These are phyloP conservation scores for Gymnopilus dilepis DNA, from an alignment of 768 basidiomycete genomes.

Conservation along the genomic window DNA sequence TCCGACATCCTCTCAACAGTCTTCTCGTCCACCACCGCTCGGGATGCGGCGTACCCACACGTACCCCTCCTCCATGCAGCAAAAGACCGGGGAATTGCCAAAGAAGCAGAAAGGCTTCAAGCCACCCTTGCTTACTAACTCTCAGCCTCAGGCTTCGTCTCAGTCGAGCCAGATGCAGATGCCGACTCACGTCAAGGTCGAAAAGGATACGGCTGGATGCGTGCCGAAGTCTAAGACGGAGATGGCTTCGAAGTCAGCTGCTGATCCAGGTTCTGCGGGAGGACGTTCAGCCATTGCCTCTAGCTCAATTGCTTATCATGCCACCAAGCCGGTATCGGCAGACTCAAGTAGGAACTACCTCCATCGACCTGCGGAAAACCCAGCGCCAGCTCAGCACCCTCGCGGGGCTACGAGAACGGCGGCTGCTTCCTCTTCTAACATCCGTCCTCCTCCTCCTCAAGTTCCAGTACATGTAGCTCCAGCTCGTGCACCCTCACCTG, in stretches of 20 bases:
- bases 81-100: constrained; percentile 27
- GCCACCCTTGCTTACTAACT: constrained; percentile 37
- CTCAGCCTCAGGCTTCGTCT: constrained; percentile 22
- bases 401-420: too few species aligned
- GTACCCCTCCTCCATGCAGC: constrained; percentile 22
- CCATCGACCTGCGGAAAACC: not conserved
- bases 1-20: constrained; percentile 19
- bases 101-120: constrained; percentile 42
- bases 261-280: not conserved
- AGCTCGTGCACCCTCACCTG: not conserved
- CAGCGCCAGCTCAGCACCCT: not conserved
- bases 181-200: not conserved
- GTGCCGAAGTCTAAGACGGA: not conserved
- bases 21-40: constrained; percentile 36
- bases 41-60: constrained; percentile 46
- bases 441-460: not conserved
- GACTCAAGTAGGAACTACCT: not conserved
- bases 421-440: not conserved
- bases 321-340: not conserved
- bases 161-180: not conserved
- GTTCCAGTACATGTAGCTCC: not conserved
- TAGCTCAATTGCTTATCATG: too few species aligned
- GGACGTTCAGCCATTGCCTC: not conserved
- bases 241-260: not conserved
- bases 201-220: not conserved